Conservation (phyloP, 2,329 filamentous ascomycete species). For the Phaeosphaeria sp. region DNA sequence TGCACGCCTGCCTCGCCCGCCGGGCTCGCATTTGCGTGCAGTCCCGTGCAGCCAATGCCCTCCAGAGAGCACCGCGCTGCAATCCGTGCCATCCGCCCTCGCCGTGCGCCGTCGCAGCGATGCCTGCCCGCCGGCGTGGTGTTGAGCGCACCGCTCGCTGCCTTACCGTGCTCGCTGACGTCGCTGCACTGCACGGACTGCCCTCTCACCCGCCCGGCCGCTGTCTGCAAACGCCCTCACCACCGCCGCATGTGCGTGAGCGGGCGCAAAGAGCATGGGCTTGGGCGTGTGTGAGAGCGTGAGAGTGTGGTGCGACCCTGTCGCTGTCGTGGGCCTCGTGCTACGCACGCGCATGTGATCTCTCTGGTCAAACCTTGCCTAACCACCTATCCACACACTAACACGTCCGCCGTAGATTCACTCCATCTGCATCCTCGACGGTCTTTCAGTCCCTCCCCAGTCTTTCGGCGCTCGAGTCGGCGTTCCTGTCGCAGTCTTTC, state of each 20-base stretch:
- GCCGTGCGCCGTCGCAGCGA: background rate
- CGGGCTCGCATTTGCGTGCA: background rate
- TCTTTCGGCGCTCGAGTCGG: conserved; percentile 37
- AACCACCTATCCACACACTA: conserved; percentile 14
- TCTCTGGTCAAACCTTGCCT: conserved; percentile 23
- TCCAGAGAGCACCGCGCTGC: background rate
- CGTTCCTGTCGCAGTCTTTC: conserved; percentile 42
- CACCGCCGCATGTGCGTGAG: background rate
- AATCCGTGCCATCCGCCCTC: background rate
- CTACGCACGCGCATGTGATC: conserved; percentile 41
- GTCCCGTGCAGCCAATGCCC: background rate
- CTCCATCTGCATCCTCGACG: conserved; percentile 23
- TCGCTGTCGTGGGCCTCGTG: conserved; percentile 27
- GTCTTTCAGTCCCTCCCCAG: conserved; percentile 6
- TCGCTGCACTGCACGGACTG: background rate
- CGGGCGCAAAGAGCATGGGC: too few species aligned
- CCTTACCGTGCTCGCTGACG: background rate
- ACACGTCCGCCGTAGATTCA: conserved; percentile 35
- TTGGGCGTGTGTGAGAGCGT: background rate
- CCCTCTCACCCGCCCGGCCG: background rate
- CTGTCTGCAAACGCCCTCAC: background rate
- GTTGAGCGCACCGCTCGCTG: background rate
- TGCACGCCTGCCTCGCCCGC: background rate
- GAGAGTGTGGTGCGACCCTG: background rate
- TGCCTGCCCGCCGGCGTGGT: background rate